A percentile compares a stretch with the other conserved stretches of the same genome.
These are phyloP conservation scores for Bonia amplexicaulis DNA, from an alignment of 176 grass and related monocot species.

Conservation along the genomic window DNA sequence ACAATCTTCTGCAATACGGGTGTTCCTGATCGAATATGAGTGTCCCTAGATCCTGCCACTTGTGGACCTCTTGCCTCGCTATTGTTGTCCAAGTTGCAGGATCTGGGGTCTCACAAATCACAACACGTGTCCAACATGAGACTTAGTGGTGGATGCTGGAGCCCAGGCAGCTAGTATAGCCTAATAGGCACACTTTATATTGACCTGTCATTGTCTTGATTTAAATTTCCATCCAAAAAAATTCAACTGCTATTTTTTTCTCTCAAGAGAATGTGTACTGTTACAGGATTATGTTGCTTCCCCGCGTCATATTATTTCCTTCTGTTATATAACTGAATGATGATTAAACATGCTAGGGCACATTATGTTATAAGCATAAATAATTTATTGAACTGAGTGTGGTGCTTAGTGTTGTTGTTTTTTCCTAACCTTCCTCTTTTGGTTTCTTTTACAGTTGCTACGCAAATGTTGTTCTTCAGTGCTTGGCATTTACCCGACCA, in stretches of 20 bases:
- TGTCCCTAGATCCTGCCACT: background rate
- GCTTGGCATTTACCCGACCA: constrained; percentile 87
- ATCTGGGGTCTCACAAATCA: background rate
- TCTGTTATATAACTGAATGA: background rate
- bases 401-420: constrained; percentile 3
- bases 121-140: background rate
- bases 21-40: background rate
- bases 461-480: constrained; percentile 90
- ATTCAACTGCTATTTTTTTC: background rate
- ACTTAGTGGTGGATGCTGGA: background rate
- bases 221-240: background rate
- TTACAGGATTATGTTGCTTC: background rate
- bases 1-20: background rate
- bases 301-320: background rate
- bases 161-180: background rate
- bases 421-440: constrained; percentile 21
- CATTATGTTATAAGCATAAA: constrained; percentile 6
- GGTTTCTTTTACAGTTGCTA: constrained; percentile 73
- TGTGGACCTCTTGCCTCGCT: background rate
- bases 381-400: constrained; percentile 14
- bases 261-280: background rate
- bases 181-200: background rate
- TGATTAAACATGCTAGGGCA: background rate
- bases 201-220: background rate
- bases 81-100: background rate